phyloP scores from a whole-genome alignment of 768 basidiomycete genomes.

The Termitomyces sp. region DNA sequence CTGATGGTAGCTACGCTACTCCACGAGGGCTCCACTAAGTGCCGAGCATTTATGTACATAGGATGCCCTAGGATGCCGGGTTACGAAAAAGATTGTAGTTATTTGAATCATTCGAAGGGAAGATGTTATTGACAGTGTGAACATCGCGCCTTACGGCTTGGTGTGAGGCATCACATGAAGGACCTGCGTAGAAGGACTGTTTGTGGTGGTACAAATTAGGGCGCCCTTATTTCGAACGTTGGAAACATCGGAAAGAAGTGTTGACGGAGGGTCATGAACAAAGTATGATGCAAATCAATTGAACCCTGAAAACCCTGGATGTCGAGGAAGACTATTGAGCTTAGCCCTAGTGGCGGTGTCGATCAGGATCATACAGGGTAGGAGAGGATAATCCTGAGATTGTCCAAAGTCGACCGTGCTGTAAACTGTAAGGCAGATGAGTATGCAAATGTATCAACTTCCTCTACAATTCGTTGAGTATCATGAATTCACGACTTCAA shows the following conservation, averaged over 20 bases:
- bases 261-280: not conserved
- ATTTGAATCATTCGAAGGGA: not conserved
- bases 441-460: not conserved
- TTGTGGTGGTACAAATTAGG: not conserved
- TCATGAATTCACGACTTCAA: not conserved
- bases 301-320: conserved; percentile 14
- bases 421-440: not conserved
- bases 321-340: conserved; percentile 7
- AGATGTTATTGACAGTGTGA: conserved; percentile 9
- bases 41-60: conserved; percentile 4
- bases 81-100: not conserved
- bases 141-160: not conserved
- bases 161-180: not conserved
- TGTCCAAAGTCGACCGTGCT: conserved; percentile 15
- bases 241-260: not conserved
- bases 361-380: conserved; percentile 17
- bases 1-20: conserved; percentile 6
- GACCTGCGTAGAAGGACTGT: not conserved
- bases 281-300: conserved; percentile 7
- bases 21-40: conserved; percentile 7
- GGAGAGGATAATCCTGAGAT: conserved; percentile 1
- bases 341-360: conserved; percentile 14
- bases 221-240: not conserved
- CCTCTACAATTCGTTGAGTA: not conserved
- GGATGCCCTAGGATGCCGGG: not conserved